Base-by-base conservation (phyloP, 371 early-diverging fungal genomes). In the Mucor mucedo region DNA sequence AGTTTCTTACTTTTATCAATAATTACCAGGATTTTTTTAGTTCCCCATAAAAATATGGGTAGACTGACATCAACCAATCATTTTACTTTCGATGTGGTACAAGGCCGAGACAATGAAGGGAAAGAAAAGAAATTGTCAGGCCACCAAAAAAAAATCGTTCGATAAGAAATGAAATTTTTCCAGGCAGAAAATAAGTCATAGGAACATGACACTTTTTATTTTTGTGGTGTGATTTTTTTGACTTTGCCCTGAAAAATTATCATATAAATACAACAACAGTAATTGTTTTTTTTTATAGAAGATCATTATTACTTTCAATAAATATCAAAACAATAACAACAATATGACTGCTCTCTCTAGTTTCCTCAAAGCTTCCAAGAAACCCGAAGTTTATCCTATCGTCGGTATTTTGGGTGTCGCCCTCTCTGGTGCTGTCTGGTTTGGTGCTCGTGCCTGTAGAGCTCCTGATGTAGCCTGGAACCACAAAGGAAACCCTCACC, bases 391-490 rank as follows among this genome's bases (percentile, higher is more conserved):
- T 38, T 67, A 63, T 45, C 80, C 77, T 48, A 55, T 80, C 16
- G 40, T 80, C 48, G 74, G 68, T 60, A 80, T 80, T 52, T 48
- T 80, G 10, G 52, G 65, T 32, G 50, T 63, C 57, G 77, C 80
- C 50, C 54, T 80, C 13, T 14, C 32, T 40, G 76, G 80, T 62
- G 80, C 77, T 42, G 72, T 49, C 4, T 80, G 50, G 52, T 68
- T 77, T 49, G 59, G 66, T 39, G 27, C 50, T 42, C 71, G 68
- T 60, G 71, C 69, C 49, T 52, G 66, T 13, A 68, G 60, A 52
- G 75, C 80, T 38, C 80, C 77, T 55, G 80, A 80, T 69, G 80
- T 80, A 4, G 58, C 65, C 6, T 80, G 77, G 72, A 59, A 69
- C 21, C 69, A 69, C 44, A 63, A 57, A 33, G 38, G 33, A 28